A percentile compares a stretch with the other conserved stretches of the same genome.
Evolutionary conservation across 331 rosid species (phyloP).

Genomic region (Pyrus hybrid): DNA sequence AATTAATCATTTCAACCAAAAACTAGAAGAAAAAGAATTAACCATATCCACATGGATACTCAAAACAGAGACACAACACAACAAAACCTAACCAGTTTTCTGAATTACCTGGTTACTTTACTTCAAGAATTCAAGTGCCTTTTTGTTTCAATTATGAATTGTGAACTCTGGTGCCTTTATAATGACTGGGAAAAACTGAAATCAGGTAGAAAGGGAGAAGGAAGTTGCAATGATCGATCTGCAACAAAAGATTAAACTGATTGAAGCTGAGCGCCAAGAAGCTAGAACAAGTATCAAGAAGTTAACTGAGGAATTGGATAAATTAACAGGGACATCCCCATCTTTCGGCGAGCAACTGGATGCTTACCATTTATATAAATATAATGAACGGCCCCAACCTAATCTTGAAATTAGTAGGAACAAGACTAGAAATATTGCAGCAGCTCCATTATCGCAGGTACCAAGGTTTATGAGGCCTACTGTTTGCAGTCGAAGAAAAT

Average conservation of each 20-base stretch:
- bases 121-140: neutral
- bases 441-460: slow-evolving; percentile 5
- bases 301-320: slow-evolving; percentile 20
- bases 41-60: neutral
- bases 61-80: neutral
- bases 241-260: slow-evolving; percentile 19
- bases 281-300: slow-evolving; percentile 15
- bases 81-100: neutral
- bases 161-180: neutral
- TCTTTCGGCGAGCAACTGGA: slow-evolving; percentile 10
- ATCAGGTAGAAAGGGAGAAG: slow-evolving; percentile 25
- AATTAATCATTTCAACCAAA: neutral
- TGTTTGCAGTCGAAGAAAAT: slow-evolving; percentile 23
- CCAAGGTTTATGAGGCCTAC: slow-evolving; percentile 41
- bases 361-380: slow-evolving; percentile 3
- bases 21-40: neutral
- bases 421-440: neutral
- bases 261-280: slow-evolving; percentile 26
- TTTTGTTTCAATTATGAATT: neutral
- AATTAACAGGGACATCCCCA: slow-evolving; percentile 4
- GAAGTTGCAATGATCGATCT: slow-evolving; percentile 20
- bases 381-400: neutral
- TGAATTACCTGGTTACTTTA: slow-evolving; percentile 4
- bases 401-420: slow-evolving; percentile 1
- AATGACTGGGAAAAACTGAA: neutral